Evolutionary conservation across 495 filamentous ascomycete genomes (phyloP).

Genomic region (Paragyromitra xinjiangensis): DNA sequence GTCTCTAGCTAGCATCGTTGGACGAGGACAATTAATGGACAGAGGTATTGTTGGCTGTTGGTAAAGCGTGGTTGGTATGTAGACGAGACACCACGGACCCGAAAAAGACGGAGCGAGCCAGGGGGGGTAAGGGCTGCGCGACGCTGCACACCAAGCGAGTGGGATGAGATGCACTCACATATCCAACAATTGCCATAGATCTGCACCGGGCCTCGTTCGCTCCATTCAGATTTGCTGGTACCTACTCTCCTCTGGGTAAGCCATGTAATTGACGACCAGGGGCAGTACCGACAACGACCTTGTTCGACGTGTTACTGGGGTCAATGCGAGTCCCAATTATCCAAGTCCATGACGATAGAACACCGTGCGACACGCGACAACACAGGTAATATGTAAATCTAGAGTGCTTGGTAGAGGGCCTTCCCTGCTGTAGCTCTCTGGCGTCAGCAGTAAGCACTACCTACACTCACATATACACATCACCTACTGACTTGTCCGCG

Average conservation of each 20-base stretch:
- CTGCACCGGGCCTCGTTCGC: conserved; percentile 51
- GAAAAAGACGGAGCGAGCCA: conserved; percentile 50
- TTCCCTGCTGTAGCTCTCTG: conserved; percentile 50
- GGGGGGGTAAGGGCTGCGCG: conserved; percentile 42
- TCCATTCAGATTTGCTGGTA: conserved; percentile 50
- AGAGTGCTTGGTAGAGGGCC: conserved; percentile 35
- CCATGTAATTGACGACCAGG: conserved; percentile 51
- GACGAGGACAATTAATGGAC: conserved; percentile 46
- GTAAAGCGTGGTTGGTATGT: conserved; percentile 42
- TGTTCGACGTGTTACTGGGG: conserved; percentile 54
- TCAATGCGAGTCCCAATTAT: conserved; percentile 55
- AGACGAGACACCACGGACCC: conserved; percentile 38
- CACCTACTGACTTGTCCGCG: conserved; percentile 46
- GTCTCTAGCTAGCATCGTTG: conserved; percentile 49
- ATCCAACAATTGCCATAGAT: conserved; percentile 56
- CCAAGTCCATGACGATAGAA: conserved; percentile 53
- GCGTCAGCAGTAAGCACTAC: conserved; percentile 50
- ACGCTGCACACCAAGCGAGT: conserved; percentile 53
- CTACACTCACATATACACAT: conserved; percentile 37
- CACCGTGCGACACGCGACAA: conserved; percentile 52
- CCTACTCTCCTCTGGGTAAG: conserved; percentile 45
- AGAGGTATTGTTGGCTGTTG: conserved; percentile 52
- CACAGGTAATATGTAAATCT: conserved; percentile 36
- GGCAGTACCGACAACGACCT: conserved; percentile 50
- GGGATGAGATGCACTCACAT: conserved; percentile 55